A percentile compares a stretch with the other conserved stretches of the same genome.
Conservation (phyloP, 2,329 filamentous ascomycete genomes). For the Metarhizium guizhouense region DNA sequence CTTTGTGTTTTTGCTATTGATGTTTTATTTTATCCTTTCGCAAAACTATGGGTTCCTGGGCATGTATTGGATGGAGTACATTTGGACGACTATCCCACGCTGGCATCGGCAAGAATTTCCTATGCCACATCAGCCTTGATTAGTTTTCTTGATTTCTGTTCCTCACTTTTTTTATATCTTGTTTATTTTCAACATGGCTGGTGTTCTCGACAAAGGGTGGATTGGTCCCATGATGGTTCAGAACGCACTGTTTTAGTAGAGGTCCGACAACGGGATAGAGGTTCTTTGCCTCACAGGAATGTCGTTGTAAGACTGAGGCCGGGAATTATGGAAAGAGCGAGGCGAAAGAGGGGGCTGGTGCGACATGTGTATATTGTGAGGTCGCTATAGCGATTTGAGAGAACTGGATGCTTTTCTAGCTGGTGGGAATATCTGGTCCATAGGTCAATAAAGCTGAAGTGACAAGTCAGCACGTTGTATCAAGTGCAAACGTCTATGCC, state of each 20-base stretch:
- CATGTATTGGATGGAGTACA: constrained; percentile 33
- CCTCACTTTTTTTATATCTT: constrained; percentile 6
- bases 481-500: neutral
- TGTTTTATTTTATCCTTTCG: constrained; percentile 9
- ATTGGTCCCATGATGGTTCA: neutral
- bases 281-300: neutral
- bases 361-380: neutral
- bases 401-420: neutral
- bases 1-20: constrained; percentile 13
- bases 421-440: neutral
- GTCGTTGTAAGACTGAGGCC: neutral
- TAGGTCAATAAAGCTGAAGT: neutral
- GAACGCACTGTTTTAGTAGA: neutral
- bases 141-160: neutral
- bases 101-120: constrained; percentile 3
- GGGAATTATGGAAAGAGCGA: neutral
- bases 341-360: neutral
- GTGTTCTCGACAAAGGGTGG: neutral
- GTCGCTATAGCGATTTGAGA: neutral
- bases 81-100: constrained; percentile 21
- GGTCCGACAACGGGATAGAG: neutral
- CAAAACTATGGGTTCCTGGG: constrained; percentile 17
- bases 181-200: constrained; percentile 7
- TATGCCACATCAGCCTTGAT: constrained; percentile 14
- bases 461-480: neutral